Evolutionary conservation across 2,329 filamentous ascomycete genomes (phyloP).

Genomic region (Fusarium xylarioides): DNA sequence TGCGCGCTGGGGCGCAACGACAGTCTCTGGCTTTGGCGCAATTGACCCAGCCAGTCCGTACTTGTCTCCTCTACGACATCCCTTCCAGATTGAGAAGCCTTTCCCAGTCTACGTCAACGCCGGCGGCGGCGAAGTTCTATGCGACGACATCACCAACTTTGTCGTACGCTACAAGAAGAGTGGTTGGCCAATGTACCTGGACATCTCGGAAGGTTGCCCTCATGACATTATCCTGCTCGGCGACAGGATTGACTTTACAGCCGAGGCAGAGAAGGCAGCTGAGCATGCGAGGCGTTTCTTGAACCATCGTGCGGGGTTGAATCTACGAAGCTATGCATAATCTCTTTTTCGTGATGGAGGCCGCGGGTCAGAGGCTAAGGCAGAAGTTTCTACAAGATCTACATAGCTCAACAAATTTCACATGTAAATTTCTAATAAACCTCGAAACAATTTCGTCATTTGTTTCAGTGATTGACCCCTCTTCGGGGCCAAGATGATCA

Average conservation of each 20-base stretch:
- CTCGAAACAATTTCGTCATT: not conserved
- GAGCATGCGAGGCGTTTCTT: conserved; percentile 24
- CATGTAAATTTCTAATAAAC: not conserved
- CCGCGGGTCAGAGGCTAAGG: not conserved
- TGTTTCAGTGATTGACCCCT: not conserved
- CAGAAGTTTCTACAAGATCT: not conserved
- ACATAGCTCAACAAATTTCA: conserved; percentile 8
- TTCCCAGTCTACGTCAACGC: conserved; percentile 31
- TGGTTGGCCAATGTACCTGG: conserved; percentile 27
- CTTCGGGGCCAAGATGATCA: not conserved
- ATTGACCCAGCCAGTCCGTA: conserved; percentile 24
- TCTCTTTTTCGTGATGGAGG: not conserved
- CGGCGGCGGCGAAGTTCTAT: conserved; percentile 26
- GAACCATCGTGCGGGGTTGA: conserved; percentile 8
- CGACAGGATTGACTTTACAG: conserved; percentile 16
- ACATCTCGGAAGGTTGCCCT: conserved; percentile 27
- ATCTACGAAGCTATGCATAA: not conserved
- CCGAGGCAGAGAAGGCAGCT: conserved; percentile 31
- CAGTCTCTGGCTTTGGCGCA: conserved; percentile 22
- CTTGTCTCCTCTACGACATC: conserved; percentile 31
- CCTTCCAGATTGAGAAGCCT: conserved; percentile 2
- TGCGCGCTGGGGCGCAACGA: conserved; percentile 28
- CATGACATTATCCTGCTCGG: conserved; percentile 35
- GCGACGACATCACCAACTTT: conserved; percentile 30
- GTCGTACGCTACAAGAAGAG: conserved; percentile 18